Evolutionary conservation across 768 basidiomycete genomes (phyloP), one percentile per base, ranked within the genome.

Genomic region (Pholiota microspora): DNA sequence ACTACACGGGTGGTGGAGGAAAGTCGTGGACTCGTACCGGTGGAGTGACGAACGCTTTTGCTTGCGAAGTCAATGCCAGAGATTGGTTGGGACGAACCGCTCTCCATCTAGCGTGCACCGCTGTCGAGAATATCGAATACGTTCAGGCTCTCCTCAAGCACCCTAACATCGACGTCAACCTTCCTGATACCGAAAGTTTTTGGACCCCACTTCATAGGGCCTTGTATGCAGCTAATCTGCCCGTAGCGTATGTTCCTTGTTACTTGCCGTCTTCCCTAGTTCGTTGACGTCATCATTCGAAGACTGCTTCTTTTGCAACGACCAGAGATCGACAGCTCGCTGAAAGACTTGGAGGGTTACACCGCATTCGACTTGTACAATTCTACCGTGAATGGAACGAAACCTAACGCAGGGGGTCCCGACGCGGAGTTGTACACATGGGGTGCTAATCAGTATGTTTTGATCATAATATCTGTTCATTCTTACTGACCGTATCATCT

Each of bases 281-380:
- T 38, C 51, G 54, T 35, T 60, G 57, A 64, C 58, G 73, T 55
- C 52, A 68, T 58, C 24, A 40, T 32, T 12, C 24, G 40, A 59
- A 93, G 89, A 2, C 71, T 91, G 44, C 75, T 94, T 31, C 79
- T 98, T 6, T 71, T 97, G 49, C 83, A 87, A 62, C 82, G 85
- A 34, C 63, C 78, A 18, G 93, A 96, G 62, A 83, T 83, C 21
- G 91, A 97, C 66, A 70, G 75, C 0, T 71, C 78, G 4, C 59
- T 89, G 54, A 93, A 92, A 66, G 96, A 98, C 64, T 64, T 75
- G 25, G 96, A 98, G 61, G 96, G 91, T 0, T 89, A 95, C 68
- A 93, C 92, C 0, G 85, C 94, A 0, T 93, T 93, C 57, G 95
- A 98, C 65, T 71, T 98, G 29, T 97, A 93, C 72, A 98, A 98